These are phyloP conservation scores for Populus hybrid DNA, from an alignment of 441 rosid species.

Conservation along the genomic window DNA sequence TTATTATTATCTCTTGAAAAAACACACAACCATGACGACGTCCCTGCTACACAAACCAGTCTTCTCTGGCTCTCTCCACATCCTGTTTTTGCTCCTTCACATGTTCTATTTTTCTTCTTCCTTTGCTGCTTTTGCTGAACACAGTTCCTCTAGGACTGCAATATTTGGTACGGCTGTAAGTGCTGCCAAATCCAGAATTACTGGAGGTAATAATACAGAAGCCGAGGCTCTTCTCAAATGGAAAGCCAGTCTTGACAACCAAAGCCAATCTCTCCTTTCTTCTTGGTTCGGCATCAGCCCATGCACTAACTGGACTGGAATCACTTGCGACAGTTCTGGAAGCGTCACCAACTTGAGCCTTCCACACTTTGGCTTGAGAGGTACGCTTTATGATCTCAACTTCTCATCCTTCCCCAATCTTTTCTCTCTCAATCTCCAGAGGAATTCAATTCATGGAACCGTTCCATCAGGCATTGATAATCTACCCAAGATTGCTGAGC, in stretches of 20 bases:
- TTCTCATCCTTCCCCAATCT: slow-evolving; percentile 21
- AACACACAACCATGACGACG: neutral
- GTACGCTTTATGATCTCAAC: slow-evolving; percentile 11
- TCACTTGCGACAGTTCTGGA: neutral
- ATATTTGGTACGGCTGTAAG: too few species aligned
- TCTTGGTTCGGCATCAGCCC: slow-evolving; percentile 9
- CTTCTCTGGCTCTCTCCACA: neutral
- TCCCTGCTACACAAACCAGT: neutral
- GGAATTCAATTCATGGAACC: slow-evolving; percentile 1
- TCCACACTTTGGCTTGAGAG: neutral
- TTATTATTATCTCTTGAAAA: neutral
- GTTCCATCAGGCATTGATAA: slow-evolving; percentile 7
- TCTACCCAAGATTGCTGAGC: neutral
- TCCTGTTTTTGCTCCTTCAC: too few species aligned
- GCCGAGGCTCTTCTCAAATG: slow-evolving; percentile 11
- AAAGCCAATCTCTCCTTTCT: too few species aligned
- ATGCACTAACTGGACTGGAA: slow-evolving; percentile 10
- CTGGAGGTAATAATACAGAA: neutral
- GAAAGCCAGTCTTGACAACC: slow-evolving; percentile 14
- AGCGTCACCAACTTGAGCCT: neutral
- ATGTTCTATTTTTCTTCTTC: too few species aligned
- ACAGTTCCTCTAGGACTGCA: too few species aligned
- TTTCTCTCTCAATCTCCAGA: neutral
- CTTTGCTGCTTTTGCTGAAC: too few species aligned
- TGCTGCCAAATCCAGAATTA: too few species aligned